These are phyloP conservation scores for Andrographis paniculata DNA, from an alignment of 305 asterid species.

Conservation along the genomic window DNA sequence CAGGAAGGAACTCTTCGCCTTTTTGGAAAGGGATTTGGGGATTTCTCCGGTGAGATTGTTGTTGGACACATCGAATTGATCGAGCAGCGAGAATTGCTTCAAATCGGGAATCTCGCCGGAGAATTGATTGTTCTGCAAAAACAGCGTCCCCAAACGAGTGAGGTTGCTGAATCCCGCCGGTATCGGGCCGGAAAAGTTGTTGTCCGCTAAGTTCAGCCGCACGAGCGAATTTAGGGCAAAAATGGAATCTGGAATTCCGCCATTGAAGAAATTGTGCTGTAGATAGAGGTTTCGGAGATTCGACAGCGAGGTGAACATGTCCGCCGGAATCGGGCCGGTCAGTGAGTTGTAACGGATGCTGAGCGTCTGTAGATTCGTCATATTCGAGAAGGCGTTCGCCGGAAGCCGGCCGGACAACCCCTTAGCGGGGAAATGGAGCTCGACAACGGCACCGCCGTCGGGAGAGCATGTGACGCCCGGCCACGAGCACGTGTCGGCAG, in stretches of 20 bases:
- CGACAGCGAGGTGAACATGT: conserved; percentile 33
- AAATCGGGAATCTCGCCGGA: conserved; percentile 40
- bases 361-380: conserved; percentile 38
- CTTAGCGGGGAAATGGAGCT: conserved; percentile 45
- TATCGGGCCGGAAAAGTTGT: conserved; percentile 41
- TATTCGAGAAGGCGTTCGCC: conserved; percentile 26
- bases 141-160: conserved; percentile 43
- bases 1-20: conserved; percentile 26
- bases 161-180: conserved; percentile 27
- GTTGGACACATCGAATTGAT: conserved; percentile 40
- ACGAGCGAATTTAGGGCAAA: conserved; percentile 32
- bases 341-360: conserved; percentile 49
- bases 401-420: conserved; percentile 40
- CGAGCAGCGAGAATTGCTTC: conserved; percentile 22
- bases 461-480: conserved; percentile 37
- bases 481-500: conserved; percentile 42
- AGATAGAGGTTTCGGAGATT: conserved; percentile 37
- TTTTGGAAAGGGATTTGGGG: conserved; percentile 26
- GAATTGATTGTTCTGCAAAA: conserved; percentile 36
- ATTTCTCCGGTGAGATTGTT: conserved; percentile 37
- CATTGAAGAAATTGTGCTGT: conserved; percentile 40
- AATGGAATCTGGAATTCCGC: conserved; percentile 31
- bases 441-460: conserved; percentile 30
- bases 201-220: conserved; percentile 35
- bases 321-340: conserved; percentile 40